phyloP scores from a whole-genome alignment of 2,329 filamentous ascomycete genomes.

The Phialocephala sp. region DNA sequence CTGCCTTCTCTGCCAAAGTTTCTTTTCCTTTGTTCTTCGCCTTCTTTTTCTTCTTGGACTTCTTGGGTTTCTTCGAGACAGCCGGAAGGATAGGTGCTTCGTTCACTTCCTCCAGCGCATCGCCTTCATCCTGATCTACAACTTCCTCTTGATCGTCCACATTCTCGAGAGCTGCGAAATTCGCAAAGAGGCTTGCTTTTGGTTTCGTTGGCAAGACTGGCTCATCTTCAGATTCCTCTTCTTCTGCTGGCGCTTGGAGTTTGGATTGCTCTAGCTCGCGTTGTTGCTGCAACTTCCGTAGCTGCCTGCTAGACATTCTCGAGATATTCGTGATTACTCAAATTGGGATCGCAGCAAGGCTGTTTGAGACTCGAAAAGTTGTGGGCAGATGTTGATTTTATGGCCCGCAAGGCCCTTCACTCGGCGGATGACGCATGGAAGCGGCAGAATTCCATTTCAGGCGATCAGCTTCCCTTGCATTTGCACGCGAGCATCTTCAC shows the following conservation, averaged over 20 bases:
- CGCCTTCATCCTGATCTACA: conserved; percentile 40
- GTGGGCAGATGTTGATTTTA: background rate
- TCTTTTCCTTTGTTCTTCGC: conserved; percentile 44
- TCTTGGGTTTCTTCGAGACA: conserved; percentile 53
- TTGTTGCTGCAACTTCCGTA: conserved; percentile 45
- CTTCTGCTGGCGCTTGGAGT: conserved; percentile 30
- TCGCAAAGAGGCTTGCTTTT: conserved; percentile 59
- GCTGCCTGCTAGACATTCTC: conserved; percentile 44
- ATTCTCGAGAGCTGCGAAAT: conserved; percentile 53
- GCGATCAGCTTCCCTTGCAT: background rate
- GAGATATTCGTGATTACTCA: background rate
- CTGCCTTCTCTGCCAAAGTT: conserved; percentile 35
- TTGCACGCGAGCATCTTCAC: conserved; percentile 10
- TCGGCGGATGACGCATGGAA: conserved; percentile 38
- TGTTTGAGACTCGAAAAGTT: background rate
- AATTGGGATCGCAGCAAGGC: background rate
- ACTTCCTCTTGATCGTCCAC: conserved; percentile 46
- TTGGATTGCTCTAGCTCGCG: conserved; percentile 40
- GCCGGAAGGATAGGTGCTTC: conserved; percentile 29
- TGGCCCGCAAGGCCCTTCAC: background rate
- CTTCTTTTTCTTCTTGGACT: conserved; percentile 64
- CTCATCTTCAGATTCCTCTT: conserved; percentile 40
- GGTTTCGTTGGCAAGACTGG: conserved; percentile 43
- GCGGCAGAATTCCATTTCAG: conserved; percentile 23
- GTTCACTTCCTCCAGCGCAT: conserved; percentile 43